Percentiles rank a stretch among this genome's conserved stretches.
Conservation (phyloP, 169 alveolate genomes). For the Babesia gibsoni region DNA sequence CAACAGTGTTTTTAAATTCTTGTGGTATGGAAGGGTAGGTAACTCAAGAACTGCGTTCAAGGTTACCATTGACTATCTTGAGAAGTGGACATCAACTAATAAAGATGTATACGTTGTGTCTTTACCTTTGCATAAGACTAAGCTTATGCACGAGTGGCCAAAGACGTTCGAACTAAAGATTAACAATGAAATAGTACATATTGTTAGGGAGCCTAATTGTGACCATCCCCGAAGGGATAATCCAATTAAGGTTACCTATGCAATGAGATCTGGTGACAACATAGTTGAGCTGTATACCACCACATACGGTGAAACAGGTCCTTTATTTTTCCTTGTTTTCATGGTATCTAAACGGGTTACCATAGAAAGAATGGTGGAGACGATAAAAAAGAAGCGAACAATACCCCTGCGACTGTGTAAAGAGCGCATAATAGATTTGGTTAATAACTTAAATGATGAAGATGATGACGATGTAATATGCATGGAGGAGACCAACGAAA, state of each 20-base stretch:
- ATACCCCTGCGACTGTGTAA: slow-evolving; percentile 59
- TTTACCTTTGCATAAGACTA: slow-evolving; percentile 32
- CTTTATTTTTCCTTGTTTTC: slow-evolving; percentile 67
- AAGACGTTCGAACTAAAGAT: slow-evolving; percentile 67
- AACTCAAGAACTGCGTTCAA: slow-evolving; percentile 40
- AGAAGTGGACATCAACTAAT: slow-evolving; percentile 63
- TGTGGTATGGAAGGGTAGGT: slow-evolving; percentile 68
- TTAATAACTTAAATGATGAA: slow-evolving; percentile 55
- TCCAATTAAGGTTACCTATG: slow-evolving; percentile 78
- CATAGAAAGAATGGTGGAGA: slow-evolving; percentile 67
- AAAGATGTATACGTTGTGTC: slow-evolving; percentile 68
- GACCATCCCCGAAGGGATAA: slow-evolving; percentile 84
- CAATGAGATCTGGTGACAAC: slow-evolving; percentile 72
- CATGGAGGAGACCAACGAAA: slow-evolving; percentile 71
- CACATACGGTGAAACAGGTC: slow-evolving; percentile 63
- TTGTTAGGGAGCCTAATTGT: slow-evolving; percentile 81
- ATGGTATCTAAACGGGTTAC: slow-evolving; percentile 70
- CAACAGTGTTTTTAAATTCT: slow-evolving; percentile 64
- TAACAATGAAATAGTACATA: slow-evolving; percentile 67
- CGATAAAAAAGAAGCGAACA: slow-evolving; percentile 56
- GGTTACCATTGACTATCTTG: slow-evolving; percentile 55
- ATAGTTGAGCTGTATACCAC: slow-evolving; percentile 69
- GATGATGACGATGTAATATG: slow-evolving; percentile 85
- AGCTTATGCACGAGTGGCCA: slow-evolving; percentile 77
- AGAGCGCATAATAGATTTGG: slow-evolving; percentile 46